Percentiles rank a stretch among this genome's conserved stretches.
These are phyloP conservation scores for Ramaria sp. DNA, from an alignment of 768 basidiomycete species.

Conservation along the genomic window DNA sequence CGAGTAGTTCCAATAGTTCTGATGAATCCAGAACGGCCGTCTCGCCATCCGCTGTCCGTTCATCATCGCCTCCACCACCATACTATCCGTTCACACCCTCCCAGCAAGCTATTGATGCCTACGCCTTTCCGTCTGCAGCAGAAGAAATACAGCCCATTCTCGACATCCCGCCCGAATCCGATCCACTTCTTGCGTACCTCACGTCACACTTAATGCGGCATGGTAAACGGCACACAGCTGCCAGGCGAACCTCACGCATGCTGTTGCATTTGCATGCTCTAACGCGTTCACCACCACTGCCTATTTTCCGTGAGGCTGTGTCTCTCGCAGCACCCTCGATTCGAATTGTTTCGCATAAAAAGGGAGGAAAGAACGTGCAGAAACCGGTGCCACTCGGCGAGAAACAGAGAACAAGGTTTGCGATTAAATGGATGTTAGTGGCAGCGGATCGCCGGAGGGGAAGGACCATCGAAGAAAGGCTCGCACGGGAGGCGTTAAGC, in stretches of 20 bases:
- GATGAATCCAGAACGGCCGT: too few species aligned
- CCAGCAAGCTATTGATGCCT: not conserved
- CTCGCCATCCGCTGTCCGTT: too few species aligned
- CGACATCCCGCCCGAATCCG: slow-evolving; percentile 62
- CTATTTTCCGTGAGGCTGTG: slow-evolving; percentile 69
- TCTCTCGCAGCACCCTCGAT: slow-evolving; percentile 61
- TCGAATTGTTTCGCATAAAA: slow-evolving; percentile 43
- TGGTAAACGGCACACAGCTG: slow-evolving; percentile 55
- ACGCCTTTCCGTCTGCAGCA: not conserved
- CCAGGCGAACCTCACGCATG: slow-evolving; percentile 44
- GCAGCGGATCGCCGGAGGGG: slow-evolving; percentile 32
- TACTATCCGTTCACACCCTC: not conserved
- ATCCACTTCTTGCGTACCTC: slow-evolving; percentile 64
- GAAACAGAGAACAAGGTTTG: slow-evolving; percentile 64
- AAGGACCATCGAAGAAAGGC: slow-evolving; percentile 33
- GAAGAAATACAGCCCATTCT: slow-evolving; percentile 16
- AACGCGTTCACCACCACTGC: slow-evolving; percentile 70
- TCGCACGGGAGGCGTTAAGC: slow-evolving; percentile 70
- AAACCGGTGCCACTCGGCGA: slow-evolving; percentile 69
- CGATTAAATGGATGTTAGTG: slow-evolving; percentile 61
- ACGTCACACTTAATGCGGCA: slow-evolving; percentile 49
- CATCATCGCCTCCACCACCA: too few species aligned
- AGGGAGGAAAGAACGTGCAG: slow-evolving; percentile 52
- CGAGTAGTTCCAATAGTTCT: not conserved
- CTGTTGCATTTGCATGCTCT: slow-evolving; percentile 64